Evolutionary conservation across 208 protist genomes (phyloP).

Genomic region (Leishmania guyanensis): DNA sequence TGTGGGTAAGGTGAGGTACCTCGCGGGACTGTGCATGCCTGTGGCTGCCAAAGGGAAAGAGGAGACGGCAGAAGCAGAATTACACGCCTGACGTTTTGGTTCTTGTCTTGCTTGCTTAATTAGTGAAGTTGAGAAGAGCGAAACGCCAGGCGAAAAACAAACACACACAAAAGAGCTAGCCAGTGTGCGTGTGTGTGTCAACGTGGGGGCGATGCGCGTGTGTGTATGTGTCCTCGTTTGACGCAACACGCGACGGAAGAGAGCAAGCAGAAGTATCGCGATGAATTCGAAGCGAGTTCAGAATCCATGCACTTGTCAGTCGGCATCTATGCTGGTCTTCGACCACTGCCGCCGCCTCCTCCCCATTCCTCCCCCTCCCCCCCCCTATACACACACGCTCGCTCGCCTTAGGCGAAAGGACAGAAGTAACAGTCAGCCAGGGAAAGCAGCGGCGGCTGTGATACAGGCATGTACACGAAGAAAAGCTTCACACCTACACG

Average conservation of each 20-base stretch:
- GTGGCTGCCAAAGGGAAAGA: background rate
- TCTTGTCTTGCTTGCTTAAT: background rate
- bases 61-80: background rate
- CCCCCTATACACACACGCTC: background rate
- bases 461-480: background rate
- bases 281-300: background rate
- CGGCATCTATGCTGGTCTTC: background rate
- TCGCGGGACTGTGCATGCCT: background rate
- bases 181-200: background rate
- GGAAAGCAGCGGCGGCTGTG: background rate
- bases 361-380: background rate
- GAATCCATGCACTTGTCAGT: background rate
- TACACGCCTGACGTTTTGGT: background rate
- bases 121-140: background rate
- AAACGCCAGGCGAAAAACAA: background rate
- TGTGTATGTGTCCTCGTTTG: background rate
- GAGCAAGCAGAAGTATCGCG: background rate
- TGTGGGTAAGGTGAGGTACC: background rate
- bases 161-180: background rate
- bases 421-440: background rate
- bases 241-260: background rate
- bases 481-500: too few relatives aligned
- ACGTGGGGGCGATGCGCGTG: background rate
- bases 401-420: background rate
- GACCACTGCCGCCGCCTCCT: too few relatives aligned